Percentiles rank a stretch among this genome's conserved stretches.
Conservation (phyloP, 805 yeast genomes). For the Zygotorulaspora florentina region DNA sequence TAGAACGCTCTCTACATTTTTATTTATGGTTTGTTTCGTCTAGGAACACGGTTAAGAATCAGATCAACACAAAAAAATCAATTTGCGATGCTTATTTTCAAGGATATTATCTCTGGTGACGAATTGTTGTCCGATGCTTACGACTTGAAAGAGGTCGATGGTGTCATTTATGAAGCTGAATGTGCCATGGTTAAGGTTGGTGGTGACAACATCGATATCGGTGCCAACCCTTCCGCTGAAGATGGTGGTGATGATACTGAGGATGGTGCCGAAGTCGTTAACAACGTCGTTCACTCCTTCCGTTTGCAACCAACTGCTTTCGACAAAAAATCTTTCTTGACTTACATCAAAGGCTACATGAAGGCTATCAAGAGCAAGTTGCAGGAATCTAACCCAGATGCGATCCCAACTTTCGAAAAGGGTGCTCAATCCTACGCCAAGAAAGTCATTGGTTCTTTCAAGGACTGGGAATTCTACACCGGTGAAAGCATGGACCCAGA, state of each 20-base stretch:
- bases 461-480: constrained; percentile 99
- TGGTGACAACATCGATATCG: constrained; percentile 94
- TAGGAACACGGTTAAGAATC: neutral
- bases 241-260: constrained; percentile 80
- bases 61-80: neutral
- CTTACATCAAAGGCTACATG: constrained; percentile 99
- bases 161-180: constrained; percentile 94
- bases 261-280: constrained; percentile 84
- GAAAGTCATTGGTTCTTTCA: constrained; percentile 92
- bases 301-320: constrained; percentile 93
- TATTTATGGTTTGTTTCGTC: neutral
- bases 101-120: constrained; percentile 90
- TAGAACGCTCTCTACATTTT: neutral
- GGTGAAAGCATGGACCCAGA: constrained; percentile 99
- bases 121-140: constrained; percentile 97
- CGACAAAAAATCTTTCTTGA: constrained; percentile 96
- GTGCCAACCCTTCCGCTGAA: constrained; percentile 99
- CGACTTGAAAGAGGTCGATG: constrained; percentile 81
- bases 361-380: constrained; percentile 88
- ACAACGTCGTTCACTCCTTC: constrained; percentile 98
- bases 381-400: constrained; percentile 85
- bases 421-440: constrained; percentile 96
- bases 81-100: constrained; percentile 38
- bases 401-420: constrained; percentile 85
- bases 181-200: constrained; percentile 86